Evolutionary conservation across 176 grass and related monocot species (phyloP).

Genomic region (Eragrostis nindensis): DNA sequence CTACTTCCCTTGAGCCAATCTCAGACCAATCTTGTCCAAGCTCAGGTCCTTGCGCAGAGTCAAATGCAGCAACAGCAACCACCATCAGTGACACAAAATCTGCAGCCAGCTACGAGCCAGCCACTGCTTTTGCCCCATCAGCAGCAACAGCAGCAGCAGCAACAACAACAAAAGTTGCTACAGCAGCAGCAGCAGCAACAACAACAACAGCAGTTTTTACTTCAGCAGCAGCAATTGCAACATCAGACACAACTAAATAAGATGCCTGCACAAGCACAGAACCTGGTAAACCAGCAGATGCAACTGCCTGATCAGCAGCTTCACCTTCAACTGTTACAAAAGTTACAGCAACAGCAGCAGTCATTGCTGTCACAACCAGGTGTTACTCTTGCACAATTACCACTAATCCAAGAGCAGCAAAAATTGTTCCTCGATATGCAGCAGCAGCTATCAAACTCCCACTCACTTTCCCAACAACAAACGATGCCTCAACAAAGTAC

Average conservation of each 20-base stretch:
- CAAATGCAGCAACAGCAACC: constrained; percentile 57
- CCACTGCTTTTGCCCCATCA: constrained; percentile 26
- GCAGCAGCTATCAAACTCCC: constrained; percentile 72
- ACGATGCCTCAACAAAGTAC: constrained; percentile 60
- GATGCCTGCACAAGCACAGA: constrained; percentile 57
- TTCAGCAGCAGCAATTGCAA: constrained; percentile 59
- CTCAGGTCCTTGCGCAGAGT: constrained; percentile 59
- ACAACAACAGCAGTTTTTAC: constrained; percentile 51
- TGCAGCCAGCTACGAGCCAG: constrained; percentile 40
- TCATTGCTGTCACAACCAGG: constrained; percentile 64
- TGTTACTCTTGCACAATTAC: constrained; percentile 70
- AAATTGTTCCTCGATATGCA: constrained; percentile 79
- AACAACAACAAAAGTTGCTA: constrained; percentile 29
- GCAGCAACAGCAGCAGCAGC: constrained; percentile 20
- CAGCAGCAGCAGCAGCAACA: neutral
- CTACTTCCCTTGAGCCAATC: constrained; percentile 55
- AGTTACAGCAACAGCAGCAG: constrained; percentile 80
- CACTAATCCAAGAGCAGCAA: constrained; percentile 84
- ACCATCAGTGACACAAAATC: constrained; percentile 46
- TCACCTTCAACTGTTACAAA: constrained; percentile 58
- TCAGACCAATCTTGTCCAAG: constrained; percentile 54
- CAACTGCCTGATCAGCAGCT: constrained; percentile 61
- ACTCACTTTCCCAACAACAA: constrained; percentile 71
- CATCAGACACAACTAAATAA: constrained; percentile 68
- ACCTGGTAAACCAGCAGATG: constrained; percentile 60